Percentiles rank a stretch among this genome's conserved stretches.
phyloP scores from a whole-genome alignment of 2,329 filamentous ascomycete species.

The Pseudogymnoascus sp. region DNA sequence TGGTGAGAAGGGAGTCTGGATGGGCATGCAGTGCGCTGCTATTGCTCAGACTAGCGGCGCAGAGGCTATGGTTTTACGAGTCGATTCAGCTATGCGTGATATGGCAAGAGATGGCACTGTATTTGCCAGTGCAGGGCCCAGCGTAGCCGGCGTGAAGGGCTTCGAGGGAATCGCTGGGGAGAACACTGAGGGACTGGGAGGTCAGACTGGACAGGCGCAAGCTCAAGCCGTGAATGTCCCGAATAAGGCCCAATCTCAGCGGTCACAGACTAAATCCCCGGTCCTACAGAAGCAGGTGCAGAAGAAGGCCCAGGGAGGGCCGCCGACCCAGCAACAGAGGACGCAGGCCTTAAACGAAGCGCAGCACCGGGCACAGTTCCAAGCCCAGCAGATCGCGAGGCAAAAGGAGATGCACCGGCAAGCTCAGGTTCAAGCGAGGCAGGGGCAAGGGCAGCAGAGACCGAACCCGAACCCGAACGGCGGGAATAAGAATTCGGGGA shows the following conservation, averaged over 20 bases:
- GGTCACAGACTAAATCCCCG: background rate
- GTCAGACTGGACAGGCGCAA: background rate
- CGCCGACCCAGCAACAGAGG: background rate
- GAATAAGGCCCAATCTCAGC: background rate
- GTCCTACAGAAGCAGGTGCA: background rate
- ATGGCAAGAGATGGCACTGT: background rate
- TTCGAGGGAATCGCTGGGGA: background rate
- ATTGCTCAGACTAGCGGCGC: slow-evolving; percentile 37
- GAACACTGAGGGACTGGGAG: background rate
- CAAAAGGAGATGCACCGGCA: slow-evolving; percentile 1
- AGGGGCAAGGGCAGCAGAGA: background rate
- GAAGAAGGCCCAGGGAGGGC: background rate
- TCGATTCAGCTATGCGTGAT: slow-evolving; percentile 38
- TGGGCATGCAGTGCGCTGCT: slow-evolving; percentile 41
- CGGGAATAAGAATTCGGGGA: background rate
- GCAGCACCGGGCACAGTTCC: background rate
- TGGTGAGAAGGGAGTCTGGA: slow-evolving; percentile 37
- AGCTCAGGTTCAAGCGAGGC: background rate
- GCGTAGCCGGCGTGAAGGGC: background rate
- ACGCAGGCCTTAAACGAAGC: background rate
- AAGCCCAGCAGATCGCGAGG: background rate
- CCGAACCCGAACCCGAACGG: background rate
- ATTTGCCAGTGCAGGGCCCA: background rate
- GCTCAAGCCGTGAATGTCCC: background rate
- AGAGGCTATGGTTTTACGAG: slow-evolving; percentile 38